Evolutionary conservation across 139 green algal genomes (phyloP).

Genomic region (Chlamydomonas asymmetrica): DNA sequence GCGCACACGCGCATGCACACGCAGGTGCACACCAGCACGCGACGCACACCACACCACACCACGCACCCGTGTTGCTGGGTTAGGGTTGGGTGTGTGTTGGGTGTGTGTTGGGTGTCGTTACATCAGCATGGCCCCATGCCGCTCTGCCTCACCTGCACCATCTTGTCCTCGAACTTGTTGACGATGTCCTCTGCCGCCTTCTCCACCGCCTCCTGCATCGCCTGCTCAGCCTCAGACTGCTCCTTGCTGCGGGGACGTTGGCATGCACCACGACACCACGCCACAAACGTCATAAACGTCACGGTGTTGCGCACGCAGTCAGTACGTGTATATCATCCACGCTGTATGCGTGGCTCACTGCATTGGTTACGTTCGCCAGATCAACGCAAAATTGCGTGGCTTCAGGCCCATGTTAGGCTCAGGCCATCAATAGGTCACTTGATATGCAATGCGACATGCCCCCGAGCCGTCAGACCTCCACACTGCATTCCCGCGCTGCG

Average conservation of each 20-base stretch:
- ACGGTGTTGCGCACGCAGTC: background rate
- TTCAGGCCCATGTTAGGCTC: background rate
- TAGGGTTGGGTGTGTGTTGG: no score
- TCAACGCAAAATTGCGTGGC: background rate
- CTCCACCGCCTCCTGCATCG: constrained; percentile 43
- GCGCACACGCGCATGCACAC: no score
- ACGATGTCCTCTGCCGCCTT: constrained; percentile 72
- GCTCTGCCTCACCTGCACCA: constrained; percentile 50
- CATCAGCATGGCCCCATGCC: background rate
- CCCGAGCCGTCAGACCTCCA: no score
- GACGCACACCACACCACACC: no score
- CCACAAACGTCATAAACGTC: no score
- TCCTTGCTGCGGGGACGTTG: constrained; percentile 4
- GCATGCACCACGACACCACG: no score
- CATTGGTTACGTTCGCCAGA: background rate
- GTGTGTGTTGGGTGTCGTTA: background rate
- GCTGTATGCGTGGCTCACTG: background rate
- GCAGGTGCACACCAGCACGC: no score
- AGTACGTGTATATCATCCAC: background rate
- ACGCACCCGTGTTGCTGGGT: no score
- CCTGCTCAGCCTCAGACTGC: background rate
- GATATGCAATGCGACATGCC: no score
- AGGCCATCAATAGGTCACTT: no score
- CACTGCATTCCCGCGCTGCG: no score
- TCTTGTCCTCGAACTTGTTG: constrained; percentile 80